Conservation (phyloP, 1,284 basidiomycete species). For the Xanthoconium separans region DNA sequence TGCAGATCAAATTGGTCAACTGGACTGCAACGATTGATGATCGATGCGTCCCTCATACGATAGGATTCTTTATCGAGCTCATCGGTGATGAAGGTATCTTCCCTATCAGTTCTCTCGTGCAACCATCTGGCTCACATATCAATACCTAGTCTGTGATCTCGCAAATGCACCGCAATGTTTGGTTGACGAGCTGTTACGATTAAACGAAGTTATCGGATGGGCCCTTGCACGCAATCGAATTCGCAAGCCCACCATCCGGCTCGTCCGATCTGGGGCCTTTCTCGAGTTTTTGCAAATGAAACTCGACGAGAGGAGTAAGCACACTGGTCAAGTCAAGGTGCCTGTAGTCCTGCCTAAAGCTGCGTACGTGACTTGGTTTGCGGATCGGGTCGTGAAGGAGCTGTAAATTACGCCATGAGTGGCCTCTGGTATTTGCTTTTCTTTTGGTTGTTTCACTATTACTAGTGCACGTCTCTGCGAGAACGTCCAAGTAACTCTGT, state of each 20-base stretch:
- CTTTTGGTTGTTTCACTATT: too few species aligned
- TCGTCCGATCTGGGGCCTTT: constrained; percentile 22
- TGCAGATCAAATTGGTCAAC: constrained; percentile 4
- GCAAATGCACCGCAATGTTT: constrained; percentile 1
- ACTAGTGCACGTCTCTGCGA: too few species aligned
- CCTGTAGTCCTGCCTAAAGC: constrained; percentile 13
- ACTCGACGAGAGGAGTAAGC: constrained; percentile 11
- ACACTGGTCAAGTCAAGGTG: constrained; percentile 22
- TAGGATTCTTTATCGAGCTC: constrained; percentile 24
- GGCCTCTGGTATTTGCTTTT: too few species aligned
- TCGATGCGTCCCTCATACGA: constrained; percentile 7
- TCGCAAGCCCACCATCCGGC: constrained; percentile 12
- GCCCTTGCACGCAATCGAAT: background rate
- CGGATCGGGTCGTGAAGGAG: constrained; percentile 11
- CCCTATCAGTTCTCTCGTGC: background rate
- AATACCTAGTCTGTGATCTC: background rate
- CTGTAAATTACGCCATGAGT: background rate
- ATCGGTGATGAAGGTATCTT: constrained; percentile 5
- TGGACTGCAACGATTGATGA: constrained; percentile 20
- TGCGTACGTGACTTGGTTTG: constrained; percentile 8
- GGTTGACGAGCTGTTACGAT: constrained; percentile 3
- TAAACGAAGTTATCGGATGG: constrained; percentile 4
- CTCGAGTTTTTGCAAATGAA: constrained; percentile 19
- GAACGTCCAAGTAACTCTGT: too few species aligned
- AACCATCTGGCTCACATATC: background rate